Conservation (phyloP, 768 basidiomycete genomes). For the Ephemerocybe angulata region DNA sequence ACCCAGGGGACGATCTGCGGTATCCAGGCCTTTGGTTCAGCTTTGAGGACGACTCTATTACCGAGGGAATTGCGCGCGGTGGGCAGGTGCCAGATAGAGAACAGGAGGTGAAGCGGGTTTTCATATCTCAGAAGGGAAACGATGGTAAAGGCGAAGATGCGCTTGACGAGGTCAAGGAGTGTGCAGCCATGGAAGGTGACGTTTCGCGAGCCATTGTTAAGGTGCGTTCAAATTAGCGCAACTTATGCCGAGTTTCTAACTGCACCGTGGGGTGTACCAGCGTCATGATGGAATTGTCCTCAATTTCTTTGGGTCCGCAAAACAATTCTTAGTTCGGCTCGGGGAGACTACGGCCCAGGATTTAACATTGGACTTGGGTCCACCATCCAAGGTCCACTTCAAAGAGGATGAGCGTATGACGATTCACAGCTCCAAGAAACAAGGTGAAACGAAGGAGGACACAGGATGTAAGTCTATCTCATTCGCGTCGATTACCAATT, state of each 20-base stretch:
- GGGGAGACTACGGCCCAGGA: conserved; percentile 83
- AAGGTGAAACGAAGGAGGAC: conserved; percentile 24
- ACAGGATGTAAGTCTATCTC: conserved; percentile 39
- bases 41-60: conserved; percentile 70
- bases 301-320: conserved; percentile 54
- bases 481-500: background rate
- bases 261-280: conserved; percentile 32
- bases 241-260: background rate
- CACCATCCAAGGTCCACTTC: conserved; percentile 73
- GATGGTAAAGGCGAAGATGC: conserved; percentile 58
- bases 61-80: conserved; percentile 49
- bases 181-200: conserved; percentile 68
- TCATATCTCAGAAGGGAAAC: conserved; percentile 65
- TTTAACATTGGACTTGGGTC: conserved; percentile 71
- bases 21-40: conserved; percentile 85
- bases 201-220: conserved; percentile 64
- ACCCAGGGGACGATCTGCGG: conserved; percentile 67
- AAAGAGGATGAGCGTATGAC: conserved; percentile 89
- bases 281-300: conserved; percentile 70
- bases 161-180: conserved; percentile 69
- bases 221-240: conserved; percentile 33
- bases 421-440: conserved; percentile 59
- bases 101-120: conserved; percentile 74
- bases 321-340: conserved; percentile 57
- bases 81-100: conserved; percentile 49